Base-by-base conservation (phyloP, 202 grass and related monocot species). In the Hordeum pubiflorum region DNA sequence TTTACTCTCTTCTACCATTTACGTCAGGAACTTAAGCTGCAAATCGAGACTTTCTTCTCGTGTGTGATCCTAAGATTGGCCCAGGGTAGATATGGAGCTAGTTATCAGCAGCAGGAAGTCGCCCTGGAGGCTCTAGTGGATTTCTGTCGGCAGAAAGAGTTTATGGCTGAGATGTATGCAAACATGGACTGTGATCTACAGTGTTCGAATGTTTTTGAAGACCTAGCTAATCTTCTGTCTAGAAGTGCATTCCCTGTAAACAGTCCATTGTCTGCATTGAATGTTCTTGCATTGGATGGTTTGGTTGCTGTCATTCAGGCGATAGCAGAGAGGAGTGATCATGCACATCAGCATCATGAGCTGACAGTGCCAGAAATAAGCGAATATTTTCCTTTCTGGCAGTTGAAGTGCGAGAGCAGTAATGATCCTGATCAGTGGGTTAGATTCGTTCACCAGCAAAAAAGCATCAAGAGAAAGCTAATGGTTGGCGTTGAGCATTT, bases 91-190 rank as follows among this genome's bases (percentile, higher is more conserved):
- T 91, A 90, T 79, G 97, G 97, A 23, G 89, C 92, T 85, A 96
- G 91, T 79, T 99, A 90, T 76, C 97, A 99, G 86, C 97, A 93
- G 86, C 93, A 99, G 82, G 97, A 99, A 90, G 93, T 99, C 10
- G 91, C 91, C 10, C 46, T 99, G 81, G 97, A 99, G 85, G 85
- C 91, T 88, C 79, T 99, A 17, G 87, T 97, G 46, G 97, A 99
- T 82, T 99, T 99, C 73, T 99, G 97, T 74, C 77, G 91, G 79
- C 97, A 99, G 82, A 96, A 93, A 87, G 90, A 87, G 69, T 99
- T 99, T 77, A 97, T 99, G 93, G 86, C 91, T 26, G 97, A 99
- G 87, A 99, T 99, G 97, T 97, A 96, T 90, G 89, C 79, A 3
- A 99, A 99, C 72, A 93, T 99, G 85, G 97, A 99, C 57, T 99